Evolutionary conservation across 495 filamentous ascomycete genomes (phyloP).

Genomic region (Lindgomyces ingoldianus): DNA sequence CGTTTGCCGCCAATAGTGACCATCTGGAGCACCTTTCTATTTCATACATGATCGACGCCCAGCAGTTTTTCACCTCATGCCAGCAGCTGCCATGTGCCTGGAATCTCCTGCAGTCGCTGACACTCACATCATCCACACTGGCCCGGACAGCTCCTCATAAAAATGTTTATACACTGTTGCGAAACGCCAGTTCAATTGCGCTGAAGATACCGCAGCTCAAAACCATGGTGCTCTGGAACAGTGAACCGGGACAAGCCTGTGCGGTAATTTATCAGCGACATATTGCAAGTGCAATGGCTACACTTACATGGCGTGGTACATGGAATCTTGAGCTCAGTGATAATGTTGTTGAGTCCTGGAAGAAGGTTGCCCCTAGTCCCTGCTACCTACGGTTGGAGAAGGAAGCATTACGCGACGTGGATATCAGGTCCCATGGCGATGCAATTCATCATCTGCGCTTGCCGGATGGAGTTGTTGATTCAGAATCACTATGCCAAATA

Average conservation of each 20-base stretch:
- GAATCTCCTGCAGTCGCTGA: constrained; percentile 18
- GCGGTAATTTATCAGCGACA: constrained; percentile 18
- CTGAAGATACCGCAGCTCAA: constrained; percentile 17
- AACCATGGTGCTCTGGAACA: constrained; percentile 21
- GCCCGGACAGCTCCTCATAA: constrained; percentile 13
- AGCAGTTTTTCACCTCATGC: constrained; percentile 20
- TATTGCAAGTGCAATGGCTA: constrained; percentile 20
- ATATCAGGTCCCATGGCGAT: constrained; percentile 20
- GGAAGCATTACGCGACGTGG: constrained; percentile 16
- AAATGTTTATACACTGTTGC: constrained; percentile 21
- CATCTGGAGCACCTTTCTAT: constrained; percentile 21
- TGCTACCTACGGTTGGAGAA: constrained; percentile 15
- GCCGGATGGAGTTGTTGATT: constrained; percentile 21
- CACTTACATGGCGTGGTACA: constrained; percentile 21
- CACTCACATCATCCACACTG: constrained; percentile 20
- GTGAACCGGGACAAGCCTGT: constrained; percentile 17
- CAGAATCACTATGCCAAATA: constrained; percentile 17
- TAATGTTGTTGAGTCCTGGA: constrained; percentile 20
- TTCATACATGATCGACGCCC: constrained; percentile 21
- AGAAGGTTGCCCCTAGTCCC: constrained; percentile 10
- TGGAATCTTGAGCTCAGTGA: constrained; percentile 19
- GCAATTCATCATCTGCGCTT: constrained; percentile 21
- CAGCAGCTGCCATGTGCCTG: constrained; percentile 15
- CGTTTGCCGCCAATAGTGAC: constrained; percentile 14
- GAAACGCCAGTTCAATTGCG: constrained; percentile 18